Base-by-base conservation (phyloP, 1,139 yeast genomes). In the Yamadazyma aaseri region DNA sequence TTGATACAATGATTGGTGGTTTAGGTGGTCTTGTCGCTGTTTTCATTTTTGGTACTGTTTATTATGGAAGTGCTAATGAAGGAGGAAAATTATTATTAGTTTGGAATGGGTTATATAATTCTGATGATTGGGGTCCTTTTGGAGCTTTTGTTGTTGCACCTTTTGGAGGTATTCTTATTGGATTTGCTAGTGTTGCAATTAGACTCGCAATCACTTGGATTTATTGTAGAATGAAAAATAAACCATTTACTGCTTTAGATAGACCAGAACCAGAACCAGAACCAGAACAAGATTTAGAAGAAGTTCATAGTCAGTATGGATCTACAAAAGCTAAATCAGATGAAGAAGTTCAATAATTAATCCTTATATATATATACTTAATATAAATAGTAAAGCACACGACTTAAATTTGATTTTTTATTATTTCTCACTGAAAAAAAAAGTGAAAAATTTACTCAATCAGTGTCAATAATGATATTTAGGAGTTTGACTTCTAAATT, bases 101-200 rank as follows among this genome's bases (percentile, higher is more conserved):
- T 31, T 77, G 85, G 76, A 78, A 86, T 45, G 97, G 97, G 33
- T 63, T 90, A 26, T 90, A 90, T 55, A 67, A 73, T 40, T 62
- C 74, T 10, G 76, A 73, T 36, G 97, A 90, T 56, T 90, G 97
- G 97, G 86, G 95, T 50, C 80, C 95, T 0, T 90, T 89, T 61
- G 97, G 95, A 20, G 96, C 97, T 1, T 89, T 89, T 60, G 94
- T 86, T 5, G 85, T 81, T 45, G 95, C 97, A 2, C 96, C 97
- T 4, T 71, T 81, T 32, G 95, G 94, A 13, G 89, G 94, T 13
- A 48, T 89, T 3, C 42, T 82, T 2, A 65, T 81, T 41, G 81
- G 86, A 1, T 58, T 74, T 14, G 50, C 67, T 26, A 67, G 73
- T 30, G 72, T 84, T 21, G 79, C 54, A 1, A 22, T 73, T 7